Evolutionary conservation across 2,329 filamentous ascomycete genomes (phyloP).

Genomic region (Chaetomium sp.): DNA sequence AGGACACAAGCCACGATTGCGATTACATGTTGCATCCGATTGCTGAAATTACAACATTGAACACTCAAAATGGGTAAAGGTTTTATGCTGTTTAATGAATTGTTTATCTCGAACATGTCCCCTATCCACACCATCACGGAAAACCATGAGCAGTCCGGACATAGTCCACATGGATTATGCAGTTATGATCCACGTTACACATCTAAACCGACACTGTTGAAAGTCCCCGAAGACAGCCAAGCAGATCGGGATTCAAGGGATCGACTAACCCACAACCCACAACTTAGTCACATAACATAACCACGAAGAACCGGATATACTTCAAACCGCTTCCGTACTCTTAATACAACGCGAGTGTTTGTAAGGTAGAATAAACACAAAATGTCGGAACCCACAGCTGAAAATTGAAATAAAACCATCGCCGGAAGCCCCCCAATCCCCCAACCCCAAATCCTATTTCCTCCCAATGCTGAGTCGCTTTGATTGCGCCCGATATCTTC

Average conservation of each 20-base stretch:
- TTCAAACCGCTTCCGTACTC: neutral
- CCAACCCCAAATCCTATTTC: neutral
- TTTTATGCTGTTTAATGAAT: too few species aligned
- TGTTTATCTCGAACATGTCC: too few species aligned
- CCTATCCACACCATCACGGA: too few species aligned
- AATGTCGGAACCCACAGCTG: neutral
- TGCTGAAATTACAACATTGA: neutral
- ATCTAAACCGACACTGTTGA: constrained; percentile 2
- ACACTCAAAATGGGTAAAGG: neutral
- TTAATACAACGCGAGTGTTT: neutral
- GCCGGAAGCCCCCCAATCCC: too few species aligned
- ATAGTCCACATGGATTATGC: neutral
- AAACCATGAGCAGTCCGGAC: neutral
- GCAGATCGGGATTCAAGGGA: too few species aligned
- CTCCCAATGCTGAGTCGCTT: constrained; percentile 6
- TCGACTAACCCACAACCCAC: too few species aligned
- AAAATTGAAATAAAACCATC: neutral
- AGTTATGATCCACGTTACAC: neutral
- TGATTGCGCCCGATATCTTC: neutral
- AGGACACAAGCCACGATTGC: too few species aligned
- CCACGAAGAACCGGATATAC: too few species aligned
- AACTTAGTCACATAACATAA: too few species aligned
- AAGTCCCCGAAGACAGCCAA: neutral
- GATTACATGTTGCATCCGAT: too few species aligned
- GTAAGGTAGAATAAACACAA: neutral